These are phyloP conservation scores for Fusarium sp. DNA, from an alignment of 2,329 filamentous ascomycete genomes.

Conservation along the genomic window DNA sequence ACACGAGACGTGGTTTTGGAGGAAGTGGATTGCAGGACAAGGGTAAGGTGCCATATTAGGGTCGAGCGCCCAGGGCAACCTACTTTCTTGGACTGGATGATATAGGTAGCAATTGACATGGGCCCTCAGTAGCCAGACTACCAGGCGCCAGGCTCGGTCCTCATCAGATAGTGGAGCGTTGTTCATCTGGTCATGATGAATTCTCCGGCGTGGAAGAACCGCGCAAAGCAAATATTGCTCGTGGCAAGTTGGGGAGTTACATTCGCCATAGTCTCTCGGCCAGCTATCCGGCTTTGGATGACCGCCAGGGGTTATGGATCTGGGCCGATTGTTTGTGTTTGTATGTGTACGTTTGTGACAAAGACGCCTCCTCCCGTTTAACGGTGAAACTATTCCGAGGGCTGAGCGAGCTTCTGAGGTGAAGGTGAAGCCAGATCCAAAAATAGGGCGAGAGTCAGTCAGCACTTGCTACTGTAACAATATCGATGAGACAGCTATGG, in stretches of 20 bases:
- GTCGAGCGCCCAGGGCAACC: conserved; percentile 19
- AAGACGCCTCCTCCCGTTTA: not conserved
- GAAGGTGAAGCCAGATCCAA: conserved; percentile 13
- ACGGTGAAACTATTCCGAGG: conserved; percentile 32
- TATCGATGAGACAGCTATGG: conserved; percentile 38
- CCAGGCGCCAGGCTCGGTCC: conserved; percentile 3
- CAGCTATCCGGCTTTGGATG: not conserved
- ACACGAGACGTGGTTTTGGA: conserved; percentile 34
- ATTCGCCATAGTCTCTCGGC: conserved; percentile 13
- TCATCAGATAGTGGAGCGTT: conserved; percentile 34
- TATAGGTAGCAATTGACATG: conserved; percentile 21
- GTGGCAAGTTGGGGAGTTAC: conserved; percentile 9
- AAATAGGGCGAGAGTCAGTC: conserved; percentile 13
- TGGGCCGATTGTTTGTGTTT: conserved; percentile 5
- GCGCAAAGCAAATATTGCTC: conserved; percentile 20
- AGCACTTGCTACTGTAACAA: conserved; percentile 35
- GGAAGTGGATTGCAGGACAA: conserved; percentile 27
- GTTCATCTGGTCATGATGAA: conserved; percentile 24
- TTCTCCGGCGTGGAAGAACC: conserved; percentile 26
- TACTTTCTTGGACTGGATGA: conserved; percentile 24
- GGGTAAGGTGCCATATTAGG: conserved; percentile 31
- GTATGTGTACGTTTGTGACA: not conserved
- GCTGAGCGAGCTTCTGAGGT: not conserved
- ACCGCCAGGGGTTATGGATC: not conserved
- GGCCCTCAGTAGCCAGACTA: conserved; percentile 6